These are phyloP conservation scores for Diplodia sapinea DNA, from an alignment of 2,329 filamentous ascomycete species.

Conservation along the genomic window DNA sequence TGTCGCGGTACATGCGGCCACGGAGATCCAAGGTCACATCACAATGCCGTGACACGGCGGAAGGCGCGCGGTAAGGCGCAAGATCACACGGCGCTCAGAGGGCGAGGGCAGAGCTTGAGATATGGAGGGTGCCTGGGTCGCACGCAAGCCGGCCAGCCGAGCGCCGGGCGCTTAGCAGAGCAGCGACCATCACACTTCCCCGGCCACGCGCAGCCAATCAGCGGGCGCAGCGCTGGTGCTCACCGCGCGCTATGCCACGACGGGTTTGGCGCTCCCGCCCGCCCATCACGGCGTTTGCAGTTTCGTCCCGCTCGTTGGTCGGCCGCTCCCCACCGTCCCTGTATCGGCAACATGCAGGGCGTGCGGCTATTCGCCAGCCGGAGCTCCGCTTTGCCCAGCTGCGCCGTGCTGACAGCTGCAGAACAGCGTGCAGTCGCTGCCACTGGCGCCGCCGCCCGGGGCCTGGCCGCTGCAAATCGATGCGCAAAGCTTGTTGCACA, in stretches of 20 bases:
- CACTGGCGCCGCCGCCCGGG: constrained; percentile 21
- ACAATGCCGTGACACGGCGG: constrained; percentile 22
- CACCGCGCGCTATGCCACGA: background rate
- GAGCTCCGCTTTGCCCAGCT: constrained; percentile 24
- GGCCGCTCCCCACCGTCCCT: constrained; percentile 19
- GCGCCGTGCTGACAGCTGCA: constrained; percentile 31
- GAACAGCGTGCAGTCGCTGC: constrained; percentile 19
- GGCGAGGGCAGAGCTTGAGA: constrained; percentile 4
- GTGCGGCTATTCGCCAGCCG: constrained; percentile 24
- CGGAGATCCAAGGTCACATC: constrained; percentile 20
- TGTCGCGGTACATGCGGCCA: constrained; percentile 10
- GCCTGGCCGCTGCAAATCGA: constrained; percentile 29
- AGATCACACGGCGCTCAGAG: constrained; percentile 4
- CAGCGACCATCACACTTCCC: constrained; percentile 24
- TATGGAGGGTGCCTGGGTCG: constrained; percentile 23
- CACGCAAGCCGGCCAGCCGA: constrained; percentile 22
- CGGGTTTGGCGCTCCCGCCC: constrained; percentile 24
- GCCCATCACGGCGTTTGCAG: constrained; percentile 19
- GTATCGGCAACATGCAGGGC: constrained; percentile 26
- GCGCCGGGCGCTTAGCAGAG: constrained; percentile 30
- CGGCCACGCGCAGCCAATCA: constrained; percentile 13
- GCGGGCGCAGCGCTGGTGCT: background rate
- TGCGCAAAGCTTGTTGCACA: constrained; percentile 30
- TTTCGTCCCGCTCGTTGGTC: constrained; percentile 15
- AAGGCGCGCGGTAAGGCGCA: constrained; percentile 21